A percentile compares a stretch with the other conserved stretches of the same genome.
Conservation (phyloP, 345 rosid species). For the Brassica carinata region DNA sequence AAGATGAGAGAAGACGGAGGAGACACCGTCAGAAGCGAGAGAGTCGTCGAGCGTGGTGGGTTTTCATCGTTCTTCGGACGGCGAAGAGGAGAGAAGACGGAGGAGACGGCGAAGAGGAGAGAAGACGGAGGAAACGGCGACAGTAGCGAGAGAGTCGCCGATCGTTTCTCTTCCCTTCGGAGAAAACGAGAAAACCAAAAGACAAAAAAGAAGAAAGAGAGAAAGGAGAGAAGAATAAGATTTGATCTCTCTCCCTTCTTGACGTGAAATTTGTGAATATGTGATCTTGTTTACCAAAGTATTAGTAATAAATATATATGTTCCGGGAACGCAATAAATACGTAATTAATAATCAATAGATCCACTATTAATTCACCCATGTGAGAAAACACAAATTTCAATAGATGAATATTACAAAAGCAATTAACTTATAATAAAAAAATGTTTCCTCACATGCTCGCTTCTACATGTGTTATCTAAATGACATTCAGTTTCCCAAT, state of each 20-base stretch:
- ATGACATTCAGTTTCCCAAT: neutral
- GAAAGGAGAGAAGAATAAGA: neutral
- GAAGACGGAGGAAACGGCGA: too few species aligned
- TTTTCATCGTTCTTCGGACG: too few species aligned
- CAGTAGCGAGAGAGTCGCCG: too few species aligned
- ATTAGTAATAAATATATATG: constrained; percentile 15
- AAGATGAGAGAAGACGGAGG: too few species aligned
- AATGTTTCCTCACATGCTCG: constrained; percentile 16
- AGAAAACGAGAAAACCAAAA: too few species aligned
- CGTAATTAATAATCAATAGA: constrained; percentile 8
- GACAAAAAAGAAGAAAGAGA: too few species aligned
- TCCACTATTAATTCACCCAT: constrained; percentile 35
- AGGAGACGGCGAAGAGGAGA: too few species aligned
- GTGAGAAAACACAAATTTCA: constrained; percentile 22
- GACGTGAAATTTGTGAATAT: constrained; percentile 12
- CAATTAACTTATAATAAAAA: neutral
- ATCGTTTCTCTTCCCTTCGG: too few species aligned
- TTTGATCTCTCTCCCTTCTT: neutral
- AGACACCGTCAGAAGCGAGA: too few species aligned
- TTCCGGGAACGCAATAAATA: constrained; percentile 23
- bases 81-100: too few species aligned
- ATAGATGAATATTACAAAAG: constrained; percentile 19
- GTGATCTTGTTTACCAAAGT: constrained; percentile 28
- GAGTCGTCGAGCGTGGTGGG: too few species aligned
- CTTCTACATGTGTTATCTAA: neutral